Evolutionary conservation across 2,329 filamentous ascomycete genomes (phyloP).

Genomic region (Colletotrichum higginsianum): DNA sequence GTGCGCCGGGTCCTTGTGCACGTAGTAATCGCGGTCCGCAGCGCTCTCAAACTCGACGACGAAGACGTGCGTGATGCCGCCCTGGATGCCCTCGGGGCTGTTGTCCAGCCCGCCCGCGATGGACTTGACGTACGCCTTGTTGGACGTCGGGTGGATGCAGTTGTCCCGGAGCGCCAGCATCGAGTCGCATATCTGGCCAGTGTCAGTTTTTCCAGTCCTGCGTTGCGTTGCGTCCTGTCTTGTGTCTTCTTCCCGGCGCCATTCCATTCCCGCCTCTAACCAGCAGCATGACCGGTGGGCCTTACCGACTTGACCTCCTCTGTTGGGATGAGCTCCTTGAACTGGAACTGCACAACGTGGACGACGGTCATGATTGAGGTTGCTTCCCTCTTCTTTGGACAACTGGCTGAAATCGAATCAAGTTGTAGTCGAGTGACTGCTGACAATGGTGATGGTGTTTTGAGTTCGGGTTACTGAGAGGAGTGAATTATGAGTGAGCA

Average conservation of each 20-base stretch:
- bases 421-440: neutral
- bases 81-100: constrained; percentile 71
- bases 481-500: neutral
- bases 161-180: constrained; percentile 67
- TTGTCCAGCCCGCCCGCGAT: constrained; percentile 73
- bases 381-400: neutral
- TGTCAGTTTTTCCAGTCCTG: neutral
- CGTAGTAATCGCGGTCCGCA: constrained; percentile 78
- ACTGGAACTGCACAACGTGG: constrained; percentile 79
- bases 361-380: constrained; percentile 68
- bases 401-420: neutral
- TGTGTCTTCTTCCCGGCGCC: neutral
- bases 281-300: constrained; percentile 25
- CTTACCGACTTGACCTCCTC: constrained; percentile 71
- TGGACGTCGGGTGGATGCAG: constrained; percentile 73
- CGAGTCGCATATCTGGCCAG: constrained; percentile 48
- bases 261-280: neutral
- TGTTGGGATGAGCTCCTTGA: constrained; percentile 66
- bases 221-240: neutral
- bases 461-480: neutral
- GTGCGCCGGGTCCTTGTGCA: constrained; percentile 75
- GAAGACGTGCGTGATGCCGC: constrained; percentile 78
- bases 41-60: constrained; percentile 75
- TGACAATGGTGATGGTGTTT: neutral
- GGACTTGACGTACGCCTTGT: constrained; percentile 72